These are phyloP conservation scores for Arthrobotrys musiformis DNA, from an alignment of 2,329 filamentous ascomycete genomes.

Conservation along the genomic window DNA sequence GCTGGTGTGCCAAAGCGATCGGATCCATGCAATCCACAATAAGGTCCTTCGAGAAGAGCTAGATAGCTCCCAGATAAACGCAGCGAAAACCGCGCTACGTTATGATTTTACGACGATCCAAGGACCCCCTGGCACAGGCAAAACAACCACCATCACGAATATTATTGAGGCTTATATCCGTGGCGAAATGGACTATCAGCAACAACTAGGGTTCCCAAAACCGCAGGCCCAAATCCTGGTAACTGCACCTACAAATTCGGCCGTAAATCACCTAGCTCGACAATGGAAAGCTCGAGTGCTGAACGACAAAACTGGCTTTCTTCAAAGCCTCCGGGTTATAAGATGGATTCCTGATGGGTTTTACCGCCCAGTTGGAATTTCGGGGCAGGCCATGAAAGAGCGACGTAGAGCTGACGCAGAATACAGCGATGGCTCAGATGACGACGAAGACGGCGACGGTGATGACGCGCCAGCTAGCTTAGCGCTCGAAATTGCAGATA, in stretches of 20 bases:
- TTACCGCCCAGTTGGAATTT: neutral
- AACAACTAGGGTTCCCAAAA: neutral
- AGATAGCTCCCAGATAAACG: neutral
- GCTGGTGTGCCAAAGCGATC: too few relatives aligned
- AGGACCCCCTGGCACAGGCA: constrained; percentile 14
- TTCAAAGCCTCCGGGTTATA: neutral
- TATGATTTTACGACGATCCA: neutral
- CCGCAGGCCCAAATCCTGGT: neutral
- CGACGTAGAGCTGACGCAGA: neutral
- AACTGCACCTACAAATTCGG: neutral
- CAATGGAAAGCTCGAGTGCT: neutral
- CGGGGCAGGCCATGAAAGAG: neutral
- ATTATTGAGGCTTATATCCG: neutral
- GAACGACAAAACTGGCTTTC: neutral
- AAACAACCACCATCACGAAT: neutral
- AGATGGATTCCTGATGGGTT: neutral
- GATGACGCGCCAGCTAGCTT: neutral
- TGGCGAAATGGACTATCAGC: neutral
- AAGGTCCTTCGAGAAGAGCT: too few relatives aligned
- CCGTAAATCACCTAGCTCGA: neutral
- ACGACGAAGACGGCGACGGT: neutral
- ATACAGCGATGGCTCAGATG: neutral
- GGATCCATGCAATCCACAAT: too few relatives aligned
- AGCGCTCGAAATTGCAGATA: neutral
- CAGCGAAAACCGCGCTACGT: neutral